Base-by-base conservation (phyloP, 345 rosid species). In the Linum tenue region DNA sequence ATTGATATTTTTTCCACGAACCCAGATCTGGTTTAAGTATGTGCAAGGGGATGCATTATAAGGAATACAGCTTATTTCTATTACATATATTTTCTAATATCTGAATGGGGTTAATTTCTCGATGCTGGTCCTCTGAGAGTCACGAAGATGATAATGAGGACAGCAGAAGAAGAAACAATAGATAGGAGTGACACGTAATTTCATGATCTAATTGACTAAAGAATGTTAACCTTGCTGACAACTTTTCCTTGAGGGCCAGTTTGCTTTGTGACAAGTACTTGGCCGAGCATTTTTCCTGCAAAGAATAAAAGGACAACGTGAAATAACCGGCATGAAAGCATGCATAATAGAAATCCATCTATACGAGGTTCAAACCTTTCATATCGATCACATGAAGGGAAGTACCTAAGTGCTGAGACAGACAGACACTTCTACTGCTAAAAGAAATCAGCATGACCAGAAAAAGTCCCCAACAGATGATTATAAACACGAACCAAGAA, bases 191-290 rank as follows among this genome's bases (percentile, higher is more conserved):
- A 3, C 53, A 12, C 14, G 11, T 48, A 48, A 48, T 14, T 5
- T 44, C 12, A 15, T 48, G 11, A 48, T 48, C 11, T 48, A 48
- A 15, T 15, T 48, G 14, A 48, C 14, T 48, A 4, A 56, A 17
- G 31, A 17, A 70, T 66, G 41, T 62, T 84, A 39, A 92, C 99
- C 99, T 95, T 89, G 98, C 96, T 89, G 65, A 95, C 99, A 70
- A 87, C 81, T 91, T 91, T 95, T 55, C 99, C 97, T 77, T 89
- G 92, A 14, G 96, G 80, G 64, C 97, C 98, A 71, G 96, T 91
- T 82, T 95, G 99, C 73, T 95, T 91, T 64, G 98, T 95, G 63
- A 95, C 99, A 58, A 95, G 97, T 59, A 87, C 79, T 82, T 95
- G 91, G 31, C 97, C 99, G 56, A 91, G 91, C 99, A 95, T 95